A percentile compares a stretch with the other conserved stretches of the same genome.
These are phyloP conservation scores for Xylariales sp. DNA, from an alignment of 2,329 filamentous ascomycete species.

Conservation along the genomic window DNA sequence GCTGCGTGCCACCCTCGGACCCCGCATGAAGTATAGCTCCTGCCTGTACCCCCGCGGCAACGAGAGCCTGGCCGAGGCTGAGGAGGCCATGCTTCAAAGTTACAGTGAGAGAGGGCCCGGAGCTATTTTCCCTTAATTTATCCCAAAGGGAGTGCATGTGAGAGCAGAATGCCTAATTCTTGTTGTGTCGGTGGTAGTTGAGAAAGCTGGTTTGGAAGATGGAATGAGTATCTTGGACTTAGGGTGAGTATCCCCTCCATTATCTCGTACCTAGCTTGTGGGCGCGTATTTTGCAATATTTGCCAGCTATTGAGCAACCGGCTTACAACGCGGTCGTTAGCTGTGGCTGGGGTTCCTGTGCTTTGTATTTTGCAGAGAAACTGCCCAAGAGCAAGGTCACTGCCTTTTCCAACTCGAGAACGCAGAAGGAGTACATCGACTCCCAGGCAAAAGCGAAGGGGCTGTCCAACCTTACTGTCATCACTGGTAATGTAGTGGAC, in stretches of 20 bases:
- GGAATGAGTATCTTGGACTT: slow-evolving; percentile 60
- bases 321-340: slow-evolving; percentile 35
- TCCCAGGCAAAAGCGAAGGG: slow-evolving; percentile 49
- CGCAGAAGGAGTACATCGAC: slow-evolving; percentile 66
- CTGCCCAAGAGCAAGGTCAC: slow-evolving; percentile 59
- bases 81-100: slow-evolving; percentile 59
- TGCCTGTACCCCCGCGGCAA: slow-evolving; percentile 60
- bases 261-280: too few relatives aligned
- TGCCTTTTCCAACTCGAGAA: slow-evolving; percentile 66
- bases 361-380: slow-evolving; percentile 61
- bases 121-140: too few relatives aligned
- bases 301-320: too few relatives aligned
- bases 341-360: slow-evolving; percentile 65
- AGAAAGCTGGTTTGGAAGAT: slow-evolving; percentile 53
- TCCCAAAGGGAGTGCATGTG: too few relatives aligned
- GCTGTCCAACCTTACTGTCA: slow-evolving; percentile 56
- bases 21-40: slow-evolving; percentile 69
- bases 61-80: slow-evolving; percentile 61
- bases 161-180: background rate
- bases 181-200: slow-evolving; percentile 29
- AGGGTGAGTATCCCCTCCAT: too few relatives aligned
- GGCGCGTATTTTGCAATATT: too few relatives aligned
- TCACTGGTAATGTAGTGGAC: slow-evolving; percentile 63
- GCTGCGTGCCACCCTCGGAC: slow-evolving; percentile 56
- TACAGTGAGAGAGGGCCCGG: slow-evolving; percentile 34